These are phyloP conservation scores for Beauveria sp. DNA, from an alignment of 2,329 filamentous ascomycete species.

Conservation along the genomic window DNA sequence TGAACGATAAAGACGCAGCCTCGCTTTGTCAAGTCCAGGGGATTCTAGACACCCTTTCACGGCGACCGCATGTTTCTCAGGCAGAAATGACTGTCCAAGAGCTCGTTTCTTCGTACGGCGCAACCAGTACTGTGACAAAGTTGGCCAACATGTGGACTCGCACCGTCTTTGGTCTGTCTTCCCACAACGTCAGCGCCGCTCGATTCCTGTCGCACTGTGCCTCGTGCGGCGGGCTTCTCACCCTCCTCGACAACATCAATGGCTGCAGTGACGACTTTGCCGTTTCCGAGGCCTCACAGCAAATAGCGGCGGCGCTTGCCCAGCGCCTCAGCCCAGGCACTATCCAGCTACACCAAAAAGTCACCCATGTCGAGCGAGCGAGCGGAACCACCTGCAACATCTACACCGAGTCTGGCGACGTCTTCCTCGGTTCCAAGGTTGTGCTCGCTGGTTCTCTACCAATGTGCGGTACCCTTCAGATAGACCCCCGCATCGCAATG, in stretches of 20 bases:
- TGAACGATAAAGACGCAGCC: not conserved
- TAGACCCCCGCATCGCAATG: slow-evolving; percentile 14
- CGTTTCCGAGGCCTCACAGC: not conserved
- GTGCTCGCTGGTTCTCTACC: slow-evolving; percentile 14
- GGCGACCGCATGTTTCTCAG: not conserved
- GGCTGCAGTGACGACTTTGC: slow-evolving; percentile 9
- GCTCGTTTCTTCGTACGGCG: slow-evolving; percentile 17
- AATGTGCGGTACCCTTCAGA: slow-evolving; percentile 12
- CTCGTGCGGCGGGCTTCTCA: slow-evolving; percentile 16
- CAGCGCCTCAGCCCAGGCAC: slow-evolving; percentile 13
- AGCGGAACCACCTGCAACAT: slow-evolving; percentile 12
- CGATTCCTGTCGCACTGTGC: slow-evolving; percentile 19
- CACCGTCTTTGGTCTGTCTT: slow-evolving; percentile 18
- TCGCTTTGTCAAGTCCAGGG: not conserved
- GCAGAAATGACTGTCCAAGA: slow-evolving; percentile 15
- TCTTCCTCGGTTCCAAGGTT: slow-evolving; percentile 16
- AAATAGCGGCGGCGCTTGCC: slow-evolving; percentile 13
- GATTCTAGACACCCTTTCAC: not conserved
- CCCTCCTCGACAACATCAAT: slow-evolving; percentile 10
- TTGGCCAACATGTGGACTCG: slow-evolving; percentile 19
- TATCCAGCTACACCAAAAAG: slow-evolving; percentile 13
- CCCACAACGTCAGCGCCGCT: slow-evolving; percentile 15
- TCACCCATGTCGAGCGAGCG: slow-evolving; percentile 16
- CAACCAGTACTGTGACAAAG: slow-evolving; percentile 11
- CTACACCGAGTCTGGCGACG: slow-evolving; percentile 13